Evolutionary conservation across 306 rosid genomes (phyloP).

Genomic region (apple (Malus domestica)): DNA sequence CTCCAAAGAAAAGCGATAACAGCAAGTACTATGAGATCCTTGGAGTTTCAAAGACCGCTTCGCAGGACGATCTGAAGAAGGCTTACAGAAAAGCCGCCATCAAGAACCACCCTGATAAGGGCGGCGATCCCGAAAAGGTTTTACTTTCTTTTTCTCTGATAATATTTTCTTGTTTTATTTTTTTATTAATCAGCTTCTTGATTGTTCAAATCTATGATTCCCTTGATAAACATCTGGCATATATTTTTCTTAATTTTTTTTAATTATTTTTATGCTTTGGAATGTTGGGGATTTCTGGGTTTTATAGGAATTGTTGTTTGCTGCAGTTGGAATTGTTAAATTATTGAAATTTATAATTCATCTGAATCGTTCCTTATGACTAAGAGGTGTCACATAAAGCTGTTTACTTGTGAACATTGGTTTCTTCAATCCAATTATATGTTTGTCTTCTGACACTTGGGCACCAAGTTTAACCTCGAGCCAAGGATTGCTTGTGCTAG

Average conservation of each 20-base stretch:
- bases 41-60: constrained; percentile 47
- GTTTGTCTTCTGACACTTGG: neutral
- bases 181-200: neutral
- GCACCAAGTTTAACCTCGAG: no score
- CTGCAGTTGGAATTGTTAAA: neutral
- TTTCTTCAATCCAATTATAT: neutral
- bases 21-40: constrained; percentile 46
- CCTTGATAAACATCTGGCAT: neutral
- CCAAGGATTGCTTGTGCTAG: neutral
- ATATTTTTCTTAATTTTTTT: no score
- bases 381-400: neutral
- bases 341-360: neutral
- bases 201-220: neutral
- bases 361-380: no score
- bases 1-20: constrained; percentile 48
- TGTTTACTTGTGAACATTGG: neutral
- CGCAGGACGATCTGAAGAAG: constrained; percentile 55
- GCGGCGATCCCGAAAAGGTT: constrained; percentile 56
- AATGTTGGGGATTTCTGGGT: neutral
- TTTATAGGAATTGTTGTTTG: neutral
- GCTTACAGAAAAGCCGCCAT: constrained; percentile 53
- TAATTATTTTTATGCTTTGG: neutral
- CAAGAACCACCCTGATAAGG: constrained; percentile 53
- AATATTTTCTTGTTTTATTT: neutral
- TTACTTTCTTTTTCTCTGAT: neutral